Percentiles rank a stretch among this genome's conserved stretches.
These are phyloP conservation scores for Cyathus striatus DNA, from an alignment of 768 basidiomycete genomes.

Conservation along the genomic window DNA sequence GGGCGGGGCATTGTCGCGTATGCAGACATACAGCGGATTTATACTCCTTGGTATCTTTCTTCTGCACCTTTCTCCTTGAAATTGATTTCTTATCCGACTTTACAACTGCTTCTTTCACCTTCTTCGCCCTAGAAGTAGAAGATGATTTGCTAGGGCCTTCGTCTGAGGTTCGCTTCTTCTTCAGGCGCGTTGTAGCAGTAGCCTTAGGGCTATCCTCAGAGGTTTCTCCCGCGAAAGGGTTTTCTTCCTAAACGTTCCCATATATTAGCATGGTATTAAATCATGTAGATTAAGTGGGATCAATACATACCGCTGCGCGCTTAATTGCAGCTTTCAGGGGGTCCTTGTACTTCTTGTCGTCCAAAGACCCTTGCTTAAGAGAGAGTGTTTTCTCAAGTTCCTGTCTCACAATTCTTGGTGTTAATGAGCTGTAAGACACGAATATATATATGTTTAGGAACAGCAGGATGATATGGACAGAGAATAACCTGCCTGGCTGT, in stretches of 20 bases:
- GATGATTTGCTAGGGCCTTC: neutral
- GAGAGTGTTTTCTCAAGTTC: constrained; percentile 41
- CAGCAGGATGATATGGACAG: neutral
- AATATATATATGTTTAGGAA: constrained; percentile 17
- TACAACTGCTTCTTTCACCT: neutral
- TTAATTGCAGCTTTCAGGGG: constrained; percentile 37
- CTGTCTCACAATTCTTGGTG: constrained; percentile 45
- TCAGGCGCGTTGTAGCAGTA: no score
- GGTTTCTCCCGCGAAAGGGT: neutral
- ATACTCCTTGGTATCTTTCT: constrained; percentile 18
- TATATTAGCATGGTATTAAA: neutral
- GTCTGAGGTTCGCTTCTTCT: neutral
- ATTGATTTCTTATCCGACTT: constrained; percentile 2
- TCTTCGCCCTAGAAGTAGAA: neutral
- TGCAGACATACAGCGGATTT: constrained; percentile 35
- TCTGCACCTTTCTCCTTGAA: constrained; percentile 10
- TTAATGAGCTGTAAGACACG: constrained; percentile 22
- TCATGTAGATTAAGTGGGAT: constrained; percentile 24
- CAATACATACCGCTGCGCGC: constrained; percentile 14
- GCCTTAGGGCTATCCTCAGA: neutral
- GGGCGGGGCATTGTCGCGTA: no score
- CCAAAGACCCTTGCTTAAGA: constrained; percentile 40
- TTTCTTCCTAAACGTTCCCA: neutral
- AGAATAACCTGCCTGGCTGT: neutral
- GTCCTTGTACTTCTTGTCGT: constrained; percentile 35